Conservation (phyloP, 139 green algal genomes). For the Closterium sp. region DNA sequence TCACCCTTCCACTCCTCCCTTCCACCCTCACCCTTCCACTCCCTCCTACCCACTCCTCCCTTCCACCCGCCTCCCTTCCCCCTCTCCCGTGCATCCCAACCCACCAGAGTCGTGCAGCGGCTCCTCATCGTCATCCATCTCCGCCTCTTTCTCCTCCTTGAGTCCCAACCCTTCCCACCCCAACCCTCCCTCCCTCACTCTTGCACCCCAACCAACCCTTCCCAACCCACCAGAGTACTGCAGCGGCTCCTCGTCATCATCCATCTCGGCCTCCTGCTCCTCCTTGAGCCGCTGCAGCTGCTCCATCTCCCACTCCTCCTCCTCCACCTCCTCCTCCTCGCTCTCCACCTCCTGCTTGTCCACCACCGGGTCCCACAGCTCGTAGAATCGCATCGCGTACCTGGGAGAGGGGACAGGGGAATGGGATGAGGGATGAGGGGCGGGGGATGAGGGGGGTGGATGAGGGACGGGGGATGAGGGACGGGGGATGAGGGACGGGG, state of each 20-base stretch:
- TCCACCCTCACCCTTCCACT: background rate
- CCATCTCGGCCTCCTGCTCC: background rate
- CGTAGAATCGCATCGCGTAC: constrained; percentile 51
- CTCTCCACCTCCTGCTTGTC: constrained; percentile 15
- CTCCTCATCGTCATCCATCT: too few species aligned
- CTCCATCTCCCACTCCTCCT: constrained; percentile 53
- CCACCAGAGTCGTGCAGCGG: too few species aligned
- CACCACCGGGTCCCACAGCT: constrained; percentile 32
- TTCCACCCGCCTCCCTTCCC: too few species aligned
- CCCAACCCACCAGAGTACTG: too few species aligned
- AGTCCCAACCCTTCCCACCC: background rate
- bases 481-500: too few species aligned
- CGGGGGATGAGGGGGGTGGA: too few species aligned
- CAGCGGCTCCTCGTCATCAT: too few species aligned
- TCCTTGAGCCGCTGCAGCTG: constrained; percentile 53
- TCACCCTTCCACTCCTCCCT: background rate
- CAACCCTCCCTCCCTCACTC: too few species aligned
- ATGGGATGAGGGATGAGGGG: too few species aligned
- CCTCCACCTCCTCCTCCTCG: constrained; percentile 24
- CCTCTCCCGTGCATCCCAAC: too few species aligned
- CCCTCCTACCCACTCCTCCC: background rate
- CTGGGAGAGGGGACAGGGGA: background rate
- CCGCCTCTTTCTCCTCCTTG: background rate
- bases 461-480: too few species aligned
- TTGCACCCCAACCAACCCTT: too few species aligned